Conservation (phyloP, 306 rosid species). For the Hippophae rhamnoides region DNA sequence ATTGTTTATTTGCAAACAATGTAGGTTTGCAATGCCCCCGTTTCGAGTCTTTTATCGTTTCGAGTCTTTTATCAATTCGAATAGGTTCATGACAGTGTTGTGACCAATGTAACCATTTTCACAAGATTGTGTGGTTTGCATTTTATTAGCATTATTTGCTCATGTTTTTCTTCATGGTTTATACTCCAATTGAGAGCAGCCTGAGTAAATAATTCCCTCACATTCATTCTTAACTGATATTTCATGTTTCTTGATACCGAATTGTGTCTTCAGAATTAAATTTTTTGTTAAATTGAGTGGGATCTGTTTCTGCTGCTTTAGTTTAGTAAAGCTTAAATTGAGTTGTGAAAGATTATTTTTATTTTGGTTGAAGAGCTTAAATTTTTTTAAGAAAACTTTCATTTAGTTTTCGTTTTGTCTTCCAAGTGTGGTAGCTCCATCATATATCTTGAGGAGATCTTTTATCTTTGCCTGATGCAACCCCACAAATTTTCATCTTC, state of each 20-base stretch:
- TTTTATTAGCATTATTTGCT: constrained; percentile 14
- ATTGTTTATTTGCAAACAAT: constrained; percentile 12
- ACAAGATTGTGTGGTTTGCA: constrained; percentile 1
- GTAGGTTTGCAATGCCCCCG: neutral
- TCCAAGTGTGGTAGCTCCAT: too few species aligned
- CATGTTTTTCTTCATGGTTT: constrained; percentile 5
- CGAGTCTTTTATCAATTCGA: constrained; percentile 4
- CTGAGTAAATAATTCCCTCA: neutral
- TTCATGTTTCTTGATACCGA: neutral
- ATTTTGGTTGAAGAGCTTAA: too few species aligned
- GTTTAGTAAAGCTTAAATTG: too few species aligned
- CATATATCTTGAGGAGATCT: too few species aligned
- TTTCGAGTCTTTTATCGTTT: constrained; percentile 8
- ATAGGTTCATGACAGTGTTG: constrained; percentile 9
- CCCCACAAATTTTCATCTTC: too few species aligned
- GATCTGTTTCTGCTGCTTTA: too few species aligned
- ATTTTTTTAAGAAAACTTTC: too few species aligned
- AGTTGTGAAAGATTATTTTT: too few species aligned
- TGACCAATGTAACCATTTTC: constrained; percentile 5
- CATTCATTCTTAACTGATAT: constrained; percentile 2
- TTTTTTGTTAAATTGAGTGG: too few species aligned
- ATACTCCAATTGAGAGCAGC: neutral
- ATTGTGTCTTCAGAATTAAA: too few species aligned
- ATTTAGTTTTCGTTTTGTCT: too few species aligned
- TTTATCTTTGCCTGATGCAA: too few species aligned